Conservation (phyloP, 805 yeast species). For the Candida takata region DNA sequence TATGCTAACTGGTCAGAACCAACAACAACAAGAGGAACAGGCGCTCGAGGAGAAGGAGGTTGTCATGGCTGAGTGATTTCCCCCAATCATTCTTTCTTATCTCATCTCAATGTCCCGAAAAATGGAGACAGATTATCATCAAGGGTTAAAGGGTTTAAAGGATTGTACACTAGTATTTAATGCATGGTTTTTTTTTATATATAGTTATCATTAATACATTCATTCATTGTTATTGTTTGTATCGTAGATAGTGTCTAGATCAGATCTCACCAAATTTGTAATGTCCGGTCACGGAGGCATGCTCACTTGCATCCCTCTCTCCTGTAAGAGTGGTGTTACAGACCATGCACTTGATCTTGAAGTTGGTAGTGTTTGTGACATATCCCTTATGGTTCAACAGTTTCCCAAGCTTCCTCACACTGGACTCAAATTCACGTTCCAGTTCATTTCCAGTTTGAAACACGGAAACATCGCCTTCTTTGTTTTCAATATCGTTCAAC, state of each 20-base stretch:
- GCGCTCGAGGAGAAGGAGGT: slow-evolving; percentile 18
- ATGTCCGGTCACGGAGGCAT: slow-evolving; percentile 59
- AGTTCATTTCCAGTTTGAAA: slow-evolving; percentile 32
- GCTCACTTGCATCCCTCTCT: slow-evolving; percentile 56
- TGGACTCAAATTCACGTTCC: slow-evolving; percentile 30
- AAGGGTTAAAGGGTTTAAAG: not conserved
- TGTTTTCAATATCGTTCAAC: slow-evolving; percentile 23
- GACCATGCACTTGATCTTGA: slow-evolving; percentile 47
- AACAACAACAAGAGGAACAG: slow-evolving; percentile 1
- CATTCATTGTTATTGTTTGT: not conserved
- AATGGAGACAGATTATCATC: not conserved
- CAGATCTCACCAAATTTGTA: slow-evolving; percentile 45
- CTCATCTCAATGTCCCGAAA: no score
- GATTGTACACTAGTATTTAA: not conserved
- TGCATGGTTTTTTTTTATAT: not conserved
- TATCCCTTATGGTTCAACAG: slow-evolving; percentile 45
- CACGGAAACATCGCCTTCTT: slow-evolving; percentile 31
- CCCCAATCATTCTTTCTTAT: not conserved
- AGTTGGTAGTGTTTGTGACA: slow-evolving; percentile 57
- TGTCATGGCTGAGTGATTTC: slow-evolving; percentile 14
- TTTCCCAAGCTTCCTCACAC: slow-evolving; percentile 34
- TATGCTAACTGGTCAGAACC: slow-evolving; percentile 16
- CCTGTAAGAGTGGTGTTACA: slow-evolving; percentile 51
- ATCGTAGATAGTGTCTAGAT: no score
- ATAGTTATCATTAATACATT: not conserved